Percentiles rank a stretch among this genome's conserved stretches.
Evolutionary conservation across 768 basidiomycete genomes (phyloP).

Genomic region (Cystobasidium tubakii): DNA sequence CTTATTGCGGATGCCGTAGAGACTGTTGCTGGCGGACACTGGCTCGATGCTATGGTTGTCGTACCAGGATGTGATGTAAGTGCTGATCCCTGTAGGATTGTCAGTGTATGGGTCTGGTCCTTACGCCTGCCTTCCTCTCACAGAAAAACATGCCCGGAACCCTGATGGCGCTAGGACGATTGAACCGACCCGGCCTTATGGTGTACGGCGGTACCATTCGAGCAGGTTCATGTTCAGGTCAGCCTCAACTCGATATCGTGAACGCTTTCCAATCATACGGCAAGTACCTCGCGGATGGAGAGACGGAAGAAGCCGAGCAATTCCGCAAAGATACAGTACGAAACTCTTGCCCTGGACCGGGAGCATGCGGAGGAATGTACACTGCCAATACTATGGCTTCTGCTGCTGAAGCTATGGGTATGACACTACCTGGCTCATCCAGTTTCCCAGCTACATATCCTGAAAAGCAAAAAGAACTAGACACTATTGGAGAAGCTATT

Average conservation of each 20-base stretch:
- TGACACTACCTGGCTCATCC: slow-evolving; percentile 94
- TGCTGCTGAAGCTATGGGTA: slow-evolving; percentile 87
- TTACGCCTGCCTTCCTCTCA: no score
- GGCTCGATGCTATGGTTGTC: slow-evolving; percentile 95
- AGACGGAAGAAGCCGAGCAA: slow-evolving; percentile 72
- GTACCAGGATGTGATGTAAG: slow-evolving; percentile 68
- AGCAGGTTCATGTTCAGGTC: slow-evolving; percentile 81
- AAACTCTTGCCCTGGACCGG: slow-evolving; percentile 92
- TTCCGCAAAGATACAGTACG: slow-evolving; percentile 80
- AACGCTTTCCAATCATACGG: slow-evolving; percentile 98
- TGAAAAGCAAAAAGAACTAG: slow-evolving; percentile 82
- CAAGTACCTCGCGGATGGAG: slow-evolving; percentile 82
- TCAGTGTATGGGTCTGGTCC: not conserved
- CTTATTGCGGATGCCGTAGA: slow-evolving; percentile 96
- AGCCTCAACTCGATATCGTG: slow-evolving; percentile 85
- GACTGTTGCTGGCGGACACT: slow-evolving; percentile 90
- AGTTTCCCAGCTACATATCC: slow-evolving; percentile 88
- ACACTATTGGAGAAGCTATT: slow-evolving; percentile 73
- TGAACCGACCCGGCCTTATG: slow-evolving; percentile 96
- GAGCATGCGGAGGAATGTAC: slow-evolving; percentile 70
- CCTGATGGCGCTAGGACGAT: slow-evolving; percentile 87
- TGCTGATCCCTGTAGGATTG: not conserved
- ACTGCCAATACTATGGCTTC: slow-evolving; percentile 91
- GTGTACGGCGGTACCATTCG: slow-evolving; percentile 94
- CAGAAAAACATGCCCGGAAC: slow-evolving; percentile 99